Evolutionary conservation across 2,329 filamentous ascomycete species (phyloP), one percentile per base, ranked within the genome.

Genomic region (Trematosphaeria pertusa): DNA sequence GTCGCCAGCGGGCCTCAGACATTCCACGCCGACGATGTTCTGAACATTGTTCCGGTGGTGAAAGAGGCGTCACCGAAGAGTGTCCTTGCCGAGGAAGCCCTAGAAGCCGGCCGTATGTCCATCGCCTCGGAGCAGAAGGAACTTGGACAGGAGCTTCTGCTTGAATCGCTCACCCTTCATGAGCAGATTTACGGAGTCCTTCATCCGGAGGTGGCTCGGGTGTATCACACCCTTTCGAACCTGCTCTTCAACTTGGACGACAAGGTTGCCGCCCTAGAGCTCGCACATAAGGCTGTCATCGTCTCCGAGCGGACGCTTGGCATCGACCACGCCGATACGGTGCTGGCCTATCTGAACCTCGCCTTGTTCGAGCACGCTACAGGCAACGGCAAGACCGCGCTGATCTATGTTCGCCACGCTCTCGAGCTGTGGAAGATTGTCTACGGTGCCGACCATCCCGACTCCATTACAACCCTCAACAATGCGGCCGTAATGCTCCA

Each of bases 401-500:
- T 99, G 44, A 81, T 84, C 10, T 97, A 96, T 70, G 88, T 95
- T 56, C 90, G 89, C 70, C 94, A 99, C 71, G 94, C 94, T 5
- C 83, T 99, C 58, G 87, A 94, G 69, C 80, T 99, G 53, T 97
- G 93, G 93, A 97, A 96, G 79, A 84, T 97, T 62, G 93, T 97
- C 63, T 99, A 97, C 69, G 94, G 94, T 22, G 79, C 87, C 21
- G 88, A 91, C 63, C 94, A 99, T 74, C 94, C 94, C 3, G 94
- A 99, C 75, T 96, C 91, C 7, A 97, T 99, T 74, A 99, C 95
- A 7, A 97, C 94, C 12, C 88, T 97, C 75, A 99, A 97, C 82
- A 99, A 99, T 67, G 93, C 91, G 15, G 94, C 94, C 6, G 94
- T 99, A 50, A 99, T 99, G 94, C 85, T 99, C 48, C 94, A 99